Percentiles rank a stretch among this genome's conserved stretches.
Conservation (phyloP, 352 stramenopile species). For the Phytophthora pisi region DNA sequence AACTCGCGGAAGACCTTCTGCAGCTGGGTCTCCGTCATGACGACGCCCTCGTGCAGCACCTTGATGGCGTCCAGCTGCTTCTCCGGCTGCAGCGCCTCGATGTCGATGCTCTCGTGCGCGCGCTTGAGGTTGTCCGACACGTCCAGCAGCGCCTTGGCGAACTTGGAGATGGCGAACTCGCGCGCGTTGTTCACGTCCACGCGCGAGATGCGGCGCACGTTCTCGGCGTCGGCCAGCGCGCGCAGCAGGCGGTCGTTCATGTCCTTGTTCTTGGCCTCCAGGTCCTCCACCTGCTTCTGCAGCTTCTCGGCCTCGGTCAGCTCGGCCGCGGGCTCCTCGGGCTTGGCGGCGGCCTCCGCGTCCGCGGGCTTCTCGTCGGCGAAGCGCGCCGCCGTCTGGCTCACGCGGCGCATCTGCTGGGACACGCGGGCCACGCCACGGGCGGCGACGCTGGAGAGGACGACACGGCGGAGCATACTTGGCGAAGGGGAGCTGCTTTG, state of each 20-base stretch:
- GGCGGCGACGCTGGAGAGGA: slow-evolving; percentile 53
- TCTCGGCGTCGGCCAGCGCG: slow-evolving; percentile 97
- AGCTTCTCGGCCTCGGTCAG: slow-evolving; percentile 50
- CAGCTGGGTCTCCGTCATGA: slow-evolving; percentile 96
- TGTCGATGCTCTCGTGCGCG: slow-evolving; percentile 90
- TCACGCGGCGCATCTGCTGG: slow-evolving; percentile 56
- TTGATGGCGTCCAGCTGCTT: slow-evolving; percentile 75
- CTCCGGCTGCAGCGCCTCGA: slow-evolving; percentile 74
- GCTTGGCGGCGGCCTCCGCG: slow-evolving; percentile 13
- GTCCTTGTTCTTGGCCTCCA: slow-evolving; percentile 76
- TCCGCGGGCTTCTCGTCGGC: slow-evolving; percentile 60
- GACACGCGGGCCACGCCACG: slow-evolving; percentile 39
- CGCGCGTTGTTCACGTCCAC: slow-evolving; percentile 94
- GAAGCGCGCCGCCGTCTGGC: slow-evolving; percentile 42
- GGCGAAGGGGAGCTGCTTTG: neutral
- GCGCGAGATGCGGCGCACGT: slow-evolving; percentile 94
- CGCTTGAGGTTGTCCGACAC: slow-evolving; percentile 98
- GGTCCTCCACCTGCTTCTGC: slow-evolving; percentile 71
- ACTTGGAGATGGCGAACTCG: slow-evolving; percentile 96
- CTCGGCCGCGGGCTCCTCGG: slow-evolving; percentile 16
- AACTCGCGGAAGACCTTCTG: slow-evolving; percentile 96
- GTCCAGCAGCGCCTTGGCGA: slow-evolving; percentile 97
- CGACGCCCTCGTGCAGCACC: slow-evolving; percentile 83
- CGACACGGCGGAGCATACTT: slow-evolving; percentile 65
- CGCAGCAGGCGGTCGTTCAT: slow-evolving; percentile 90